Base-by-base conservation (phyloP, 2,329 filamentous ascomycete species). In the Neofusicoccum ribis region DNA sequence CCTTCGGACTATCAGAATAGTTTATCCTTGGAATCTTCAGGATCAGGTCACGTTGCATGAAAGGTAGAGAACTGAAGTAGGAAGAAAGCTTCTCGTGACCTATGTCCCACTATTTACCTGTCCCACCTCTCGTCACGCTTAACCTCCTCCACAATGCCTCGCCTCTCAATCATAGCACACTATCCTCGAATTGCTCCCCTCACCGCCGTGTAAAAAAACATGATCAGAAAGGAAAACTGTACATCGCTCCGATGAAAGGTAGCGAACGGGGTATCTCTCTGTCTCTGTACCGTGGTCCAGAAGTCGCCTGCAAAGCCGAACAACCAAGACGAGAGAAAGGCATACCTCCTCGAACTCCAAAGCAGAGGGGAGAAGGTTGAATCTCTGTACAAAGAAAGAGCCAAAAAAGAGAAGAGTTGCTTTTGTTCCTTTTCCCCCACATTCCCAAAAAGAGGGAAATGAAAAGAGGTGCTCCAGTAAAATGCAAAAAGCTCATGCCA, bases 211-310 rank as follows among this genome's bases (percentile, higher is more conserved):
- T 9, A 39, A 39, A 44, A 44, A 20, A 20, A 20, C 9, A 4
- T 60, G 14, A 4, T n/a, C 3, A 12, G 15, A 44, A 47, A 20
- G 6, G 8, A 36, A 60, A 47, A 23, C n/a, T 12, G n/a, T 37
- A 15, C 17, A 60, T 60, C 39, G 41, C 43, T 37, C 27, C 43
- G 17, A 41, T 43, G 12, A 34, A 31, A 12, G 34, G 59, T 37
- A 62, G 44, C 46, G 59, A 50, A 62, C 15, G 59, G 46, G 59
- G 59, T 62, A 62, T 62, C 46, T 62, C 58, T 62, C 47, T 41
- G 46, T 62, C 46, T 41, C 20, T 17, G 46, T 62, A 62, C 59
- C 37, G 36, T 62, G 59, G 59, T 62, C 59, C 59, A 62, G 59
- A 62, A 62, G 59, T 51, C 46, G 59, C 59, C 59, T 50, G 17